These are phyloP conservation scores for Paecilomyces niveus DNA, from an alignment of 2,329 filamentous ascomycete genomes.

Conservation along the genomic window DNA sequence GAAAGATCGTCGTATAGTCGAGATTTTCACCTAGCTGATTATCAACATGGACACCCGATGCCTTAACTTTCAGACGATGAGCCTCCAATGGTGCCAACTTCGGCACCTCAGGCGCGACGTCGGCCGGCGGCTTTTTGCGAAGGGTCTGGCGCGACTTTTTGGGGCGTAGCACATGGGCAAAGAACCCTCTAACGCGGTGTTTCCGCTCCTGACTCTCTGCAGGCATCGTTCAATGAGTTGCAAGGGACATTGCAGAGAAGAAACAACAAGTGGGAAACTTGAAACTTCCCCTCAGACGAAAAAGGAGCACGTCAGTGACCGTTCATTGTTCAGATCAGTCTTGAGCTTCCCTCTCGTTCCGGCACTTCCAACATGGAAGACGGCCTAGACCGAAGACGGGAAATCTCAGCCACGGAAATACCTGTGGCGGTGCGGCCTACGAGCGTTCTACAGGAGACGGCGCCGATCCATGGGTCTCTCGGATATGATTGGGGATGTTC, in stretches of 20 bases:
- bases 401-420: background rate
- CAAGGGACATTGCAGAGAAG: background rate
- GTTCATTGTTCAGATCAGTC: background rate
- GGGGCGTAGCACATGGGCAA: slow-evolving; percentile 3
- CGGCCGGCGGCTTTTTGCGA: slow-evolving; percentile 6
- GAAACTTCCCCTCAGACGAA: background rate
- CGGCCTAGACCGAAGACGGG: background rate
- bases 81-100: slow-evolving; percentile 24
- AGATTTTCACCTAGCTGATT: slow-evolving; percentile 28
- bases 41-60: slow-evolving; percentile 20
- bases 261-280: background rate
- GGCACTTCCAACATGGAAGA: background rate
- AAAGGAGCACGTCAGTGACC: background rate
- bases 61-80: slow-evolving; percentile 27
- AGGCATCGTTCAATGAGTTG: background rate
- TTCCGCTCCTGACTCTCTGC: background rate
- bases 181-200: background rate
- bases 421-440: background rate
- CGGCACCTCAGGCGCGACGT: background rate
- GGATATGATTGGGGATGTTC: background rate
- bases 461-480: background rate
- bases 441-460: background rate
- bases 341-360: background rate
- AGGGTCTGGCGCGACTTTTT: slow-evolving; percentile 10
- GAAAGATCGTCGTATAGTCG: slow-evolving; percentile 31